phyloP scores from a whole-genome alignment of 1,284 basidiomycete genomes.

The Ceratobasidium sp. region DNA sequence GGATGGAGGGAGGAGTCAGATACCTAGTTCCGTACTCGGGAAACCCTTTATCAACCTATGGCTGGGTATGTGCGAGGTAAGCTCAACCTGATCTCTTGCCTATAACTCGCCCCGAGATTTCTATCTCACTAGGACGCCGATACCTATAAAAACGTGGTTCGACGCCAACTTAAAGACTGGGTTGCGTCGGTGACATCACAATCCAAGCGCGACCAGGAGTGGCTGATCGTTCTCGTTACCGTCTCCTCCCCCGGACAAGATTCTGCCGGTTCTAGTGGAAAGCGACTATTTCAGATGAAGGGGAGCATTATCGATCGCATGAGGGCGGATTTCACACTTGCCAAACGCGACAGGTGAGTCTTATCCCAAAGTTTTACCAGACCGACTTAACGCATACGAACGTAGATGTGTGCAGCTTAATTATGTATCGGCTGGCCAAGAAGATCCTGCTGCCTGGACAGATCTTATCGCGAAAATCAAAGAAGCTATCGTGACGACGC shows the following conservation, averaged over 20 bases:
- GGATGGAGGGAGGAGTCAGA: constrained; percentile 69
- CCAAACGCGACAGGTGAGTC: constrained; percentile 85
- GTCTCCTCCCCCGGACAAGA: constrained; percentile 77
- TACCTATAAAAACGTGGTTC: constrained; percentile 77
- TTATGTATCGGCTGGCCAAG: constrained; percentile 67
- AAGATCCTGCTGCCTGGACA: constrained; percentile 87
- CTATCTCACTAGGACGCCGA: constrained; percentile 76
- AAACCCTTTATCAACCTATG: constrained; percentile 87
- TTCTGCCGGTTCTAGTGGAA: constrained; percentile 57
- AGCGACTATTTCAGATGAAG: constrained; percentile 82
- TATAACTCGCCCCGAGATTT: not conserved
- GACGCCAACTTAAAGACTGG: constrained; percentile 93
- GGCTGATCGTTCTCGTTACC: constrained; percentile 77
- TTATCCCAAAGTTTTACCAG: not conserved
- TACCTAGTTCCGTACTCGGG: constrained; percentile 83
- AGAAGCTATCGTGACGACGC: constrained; percentile 83
- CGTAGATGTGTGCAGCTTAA: constrained; percentile 81
- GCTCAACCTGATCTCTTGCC: constrained; percentile 36
- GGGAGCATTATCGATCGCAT: constrained; percentile 90
- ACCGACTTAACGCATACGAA: constrained; percentile 27
- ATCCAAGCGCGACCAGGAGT: constrained; percentile 80
- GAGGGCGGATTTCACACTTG: constrained; percentile 89
- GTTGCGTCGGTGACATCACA: constrained; percentile 68
- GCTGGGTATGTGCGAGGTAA: constrained; percentile 87
- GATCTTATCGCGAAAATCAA: constrained; percentile 91